phyloP scores from a whole-genome alignment of 1,139 yeast genomes.

The Protomyces lactucae-debilis region DNA sequence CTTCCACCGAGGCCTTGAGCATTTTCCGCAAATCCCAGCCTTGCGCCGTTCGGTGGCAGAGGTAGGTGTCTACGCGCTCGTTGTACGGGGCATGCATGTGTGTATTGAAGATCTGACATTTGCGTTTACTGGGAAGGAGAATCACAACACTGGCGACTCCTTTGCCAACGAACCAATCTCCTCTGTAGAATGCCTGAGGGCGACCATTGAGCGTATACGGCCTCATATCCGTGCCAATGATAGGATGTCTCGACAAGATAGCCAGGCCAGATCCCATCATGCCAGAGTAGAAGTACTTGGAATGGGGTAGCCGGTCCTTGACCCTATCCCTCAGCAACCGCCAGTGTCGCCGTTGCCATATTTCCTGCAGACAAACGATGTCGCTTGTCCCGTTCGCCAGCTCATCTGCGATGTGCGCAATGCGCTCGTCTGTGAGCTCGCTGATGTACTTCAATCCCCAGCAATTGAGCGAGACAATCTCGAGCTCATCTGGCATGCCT shows the following conservation, averaged over 20 bases:
- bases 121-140: slow-evolving; percentile 49
- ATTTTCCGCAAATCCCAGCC: slow-evolving; percentile 89
- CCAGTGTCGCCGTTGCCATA: slow-evolving; percentile 90
- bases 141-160: slow-evolving; percentile 73
- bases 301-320: slow-evolving; percentile 52
- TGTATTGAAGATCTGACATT: slow-evolving; percentile 75
- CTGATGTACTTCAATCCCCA: slow-evolving; percentile 91
- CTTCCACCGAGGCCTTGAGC: slow-evolving; percentile 55
- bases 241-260: slow-evolving; percentile 76
- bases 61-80: slow-evolving; percentile 80
- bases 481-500: slow-evolving; percentile 3
- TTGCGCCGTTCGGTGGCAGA: slow-evolving; percentile 87
- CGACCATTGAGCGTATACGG: slow-evolving; percentile 90
- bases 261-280: slow-evolving; percentile 93
- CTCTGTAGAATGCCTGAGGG: slow-evolving; percentile 87
- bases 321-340: slow-evolving; percentile 52
- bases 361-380: slow-evolving; percentile 82
- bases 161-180: slow-evolving; percentile 98
- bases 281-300: slow-evolving; percentile 66
- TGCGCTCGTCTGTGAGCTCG: slow-evolving; percentile 57
- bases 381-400: slow-evolving; percentile 61
- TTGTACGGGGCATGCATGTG: slow-evolving; percentile 98
- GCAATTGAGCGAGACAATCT: slow-evolving; percentile 41
- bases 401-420: slow-evolving; percentile 67
- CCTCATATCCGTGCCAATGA: slow-evolving; percentile 68